phyloP scores from a whole-genome alignment of 2,329 filamentous ascomycete genomes.

The Aspergillus sp. region DNA sequence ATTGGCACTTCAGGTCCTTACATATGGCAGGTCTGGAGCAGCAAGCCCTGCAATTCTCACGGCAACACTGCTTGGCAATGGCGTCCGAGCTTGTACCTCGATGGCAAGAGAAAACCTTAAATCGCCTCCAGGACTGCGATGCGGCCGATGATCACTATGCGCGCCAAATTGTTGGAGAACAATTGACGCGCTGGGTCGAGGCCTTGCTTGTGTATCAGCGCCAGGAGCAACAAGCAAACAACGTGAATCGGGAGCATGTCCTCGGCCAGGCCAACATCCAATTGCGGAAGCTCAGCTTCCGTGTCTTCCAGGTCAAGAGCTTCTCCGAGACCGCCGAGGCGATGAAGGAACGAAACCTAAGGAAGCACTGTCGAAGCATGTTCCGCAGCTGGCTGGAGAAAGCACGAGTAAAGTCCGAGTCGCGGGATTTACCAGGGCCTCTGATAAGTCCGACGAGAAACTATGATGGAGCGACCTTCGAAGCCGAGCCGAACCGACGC shows the following conservation, averaged over 20 bases:
- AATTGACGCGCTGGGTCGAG: conserved; percentile 42
- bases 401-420: conserved; percentile 36
- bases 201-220: conserved; percentile 35
- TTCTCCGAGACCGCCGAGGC: conserved; percentile 56
- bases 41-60: conserved; percentile 42
- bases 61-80: conserved; percentile 36
- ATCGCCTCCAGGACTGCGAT: conserved; percentile 35
- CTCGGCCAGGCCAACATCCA: conserved; percentile 50
- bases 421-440: conserved; percentile 33
- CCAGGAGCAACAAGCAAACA: conserved; percentile 48
- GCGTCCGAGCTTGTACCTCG: conserved; percentile 40
- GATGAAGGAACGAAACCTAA: conserved; percentile 54
- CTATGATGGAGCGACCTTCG: conserved; percentile 20
- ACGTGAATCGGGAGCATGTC: conserved; percentile 50
- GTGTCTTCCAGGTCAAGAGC: conserved; percentile 57
- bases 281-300: conserved; percentile 60
- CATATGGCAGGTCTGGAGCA: conserved; percentile 40
- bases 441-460: conserved; percentile 31
- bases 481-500: conserved; percentile 23
- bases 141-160: conserved; percentile 44
- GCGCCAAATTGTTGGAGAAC: conserved; percentile 40
- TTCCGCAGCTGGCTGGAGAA: conserved; percentile 58
- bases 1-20: conserved; percentile 41
- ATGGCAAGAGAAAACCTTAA: conserved; percentile 47
- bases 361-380: conserved; percentile 58